Base-by-base conservation (phyloP, 1,284 basidiomycete species). In the Ustilago curta region DNA sequence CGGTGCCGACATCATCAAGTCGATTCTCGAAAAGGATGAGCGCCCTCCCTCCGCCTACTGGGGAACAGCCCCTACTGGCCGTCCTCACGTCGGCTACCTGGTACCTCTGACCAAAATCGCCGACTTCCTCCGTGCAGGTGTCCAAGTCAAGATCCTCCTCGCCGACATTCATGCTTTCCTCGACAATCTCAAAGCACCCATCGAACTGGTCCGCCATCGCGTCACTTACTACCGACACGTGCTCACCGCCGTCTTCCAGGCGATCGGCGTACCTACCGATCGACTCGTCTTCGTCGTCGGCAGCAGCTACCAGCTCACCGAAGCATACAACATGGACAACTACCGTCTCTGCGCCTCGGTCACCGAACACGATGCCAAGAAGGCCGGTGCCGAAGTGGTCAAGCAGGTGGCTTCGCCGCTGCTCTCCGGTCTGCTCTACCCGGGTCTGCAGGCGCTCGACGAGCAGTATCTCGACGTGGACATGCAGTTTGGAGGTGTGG, bases 331-430 rank as follows among this genome's bases (percentile, higher is more conserved):
- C 82, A 89, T 97, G 83, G 97, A 99, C 87, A 93, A 95, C 83
- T 97, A 95, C 90, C 90, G 90, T 71, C 89, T 98, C 47, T 93
- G 92, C 77, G 91, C 96, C 11, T 91, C 91, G 55, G 94, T 95
- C 7, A 91, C 94, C 0, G 94, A 97, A 83, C 94, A 97, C 86
- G 97, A 98, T 77, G 94, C 95, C 16, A 96, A 96, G 85, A 97
- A 97, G 85, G 97, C 97, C 0, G 97, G 97, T n/a, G 95, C 96
- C 0, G 97, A 99, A 84, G 97, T 99, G 53, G 97, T 99, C 79
- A 99, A 99, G 87, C 95, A 97, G 86, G 94, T 97, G 4, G 92
- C 94, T 68, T 94, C 91, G 78, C 94, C 97, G 0, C 87, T 97
- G 51, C 88, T 99, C 59, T 93, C 92, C 77, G 95, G 94, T 4